Evolutionary conservation across 805 yeast genomes (phyloP), one percentile per base, ranked within the genome.

Genomic region (Candida tibetensis): DNA sequence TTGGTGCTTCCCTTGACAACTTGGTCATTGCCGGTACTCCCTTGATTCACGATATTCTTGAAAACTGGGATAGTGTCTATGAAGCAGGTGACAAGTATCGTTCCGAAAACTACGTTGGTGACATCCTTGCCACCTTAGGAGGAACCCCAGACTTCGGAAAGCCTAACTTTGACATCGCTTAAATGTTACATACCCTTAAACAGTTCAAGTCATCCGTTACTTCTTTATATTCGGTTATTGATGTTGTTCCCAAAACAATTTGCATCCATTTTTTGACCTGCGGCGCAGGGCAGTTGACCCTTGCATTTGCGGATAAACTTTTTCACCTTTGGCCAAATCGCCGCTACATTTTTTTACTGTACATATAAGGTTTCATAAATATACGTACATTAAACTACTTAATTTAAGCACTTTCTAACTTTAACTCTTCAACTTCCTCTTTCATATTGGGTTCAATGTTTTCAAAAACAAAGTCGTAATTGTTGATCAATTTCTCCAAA

Each of bases 101-200:
- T 32, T 64, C 83, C 12, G 58, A 58, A 15, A 78, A 78, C 64
- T 80, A 79, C 55, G 64, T 79, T 37, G 86, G 86, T 46, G 85
- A 80, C 52, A 66, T 75, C 41, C 74, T 69, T 43, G 80, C 76
- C 35, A 68, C 82, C 30, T 66, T 80, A 36, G 83, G 70, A 28
- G 70, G 71, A 6, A 59, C 49, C 12, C 67, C 67, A 32, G 62
- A 67, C 47, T 66, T 66, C 33, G 73, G 73, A 12, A 58, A 57
- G 51, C 2, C 47, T 1, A 27, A 39, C 23, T 60, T 60, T 34
- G 52, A 36, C 7, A 39, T 58, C 17, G 63, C 61, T 8, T 58
- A 49, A 35, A 18, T 18, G n/a, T n/a, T n/a, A n/a, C n/a, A n/a
- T n/a, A n/a, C n/a, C n/a, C 23, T 30, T 25, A 5, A 30, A 23